These are phyloP conservation scores for Lactarius hengduanensis DNA, from an alignment of 768 basidiomycete species.

Conservation along the genomic window DNA sequence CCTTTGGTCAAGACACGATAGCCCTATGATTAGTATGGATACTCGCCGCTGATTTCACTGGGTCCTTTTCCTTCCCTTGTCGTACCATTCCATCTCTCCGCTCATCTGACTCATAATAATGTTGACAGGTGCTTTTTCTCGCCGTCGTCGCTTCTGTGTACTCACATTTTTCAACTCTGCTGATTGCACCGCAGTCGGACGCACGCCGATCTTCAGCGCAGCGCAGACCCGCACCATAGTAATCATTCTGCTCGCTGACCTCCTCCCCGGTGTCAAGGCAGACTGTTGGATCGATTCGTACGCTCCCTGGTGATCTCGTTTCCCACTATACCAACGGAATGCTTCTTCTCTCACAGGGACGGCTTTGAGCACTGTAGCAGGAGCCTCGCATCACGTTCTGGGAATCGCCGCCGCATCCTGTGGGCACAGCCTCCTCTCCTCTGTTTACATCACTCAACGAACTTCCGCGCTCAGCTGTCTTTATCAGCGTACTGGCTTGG, in stretches of 20 bases:
- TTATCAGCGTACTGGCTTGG: neutral
- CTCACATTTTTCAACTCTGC: neutral
- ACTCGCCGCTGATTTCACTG: too few species aligned
- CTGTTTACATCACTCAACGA: neutral
- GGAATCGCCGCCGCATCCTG: neutral
- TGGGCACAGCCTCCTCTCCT: neutral
- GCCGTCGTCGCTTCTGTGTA: neutral
- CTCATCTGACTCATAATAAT: neutral
- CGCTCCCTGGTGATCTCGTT: neutral
- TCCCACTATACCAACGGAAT: neutral
- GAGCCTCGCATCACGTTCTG: neutral
- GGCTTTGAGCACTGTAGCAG: neutral
- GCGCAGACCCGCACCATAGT: neutral
- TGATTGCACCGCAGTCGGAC: neutral
- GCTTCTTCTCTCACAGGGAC: neutral
- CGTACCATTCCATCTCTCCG: neutral
- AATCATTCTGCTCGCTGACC: neutral
- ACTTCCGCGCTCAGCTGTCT: neutral
- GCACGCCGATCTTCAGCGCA: neutral
- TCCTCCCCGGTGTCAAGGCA: constrained; percentile 11
- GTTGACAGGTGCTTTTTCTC: neutral
- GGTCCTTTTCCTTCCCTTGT: neutral
- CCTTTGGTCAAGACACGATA: too few species aligned
- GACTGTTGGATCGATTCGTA: constrained; percentile 10
- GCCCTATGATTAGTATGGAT: neutral